phyloP scores from a whole-genome alignment of 768 basidiomycete species.

The Tylopilus felleus region DNA sequence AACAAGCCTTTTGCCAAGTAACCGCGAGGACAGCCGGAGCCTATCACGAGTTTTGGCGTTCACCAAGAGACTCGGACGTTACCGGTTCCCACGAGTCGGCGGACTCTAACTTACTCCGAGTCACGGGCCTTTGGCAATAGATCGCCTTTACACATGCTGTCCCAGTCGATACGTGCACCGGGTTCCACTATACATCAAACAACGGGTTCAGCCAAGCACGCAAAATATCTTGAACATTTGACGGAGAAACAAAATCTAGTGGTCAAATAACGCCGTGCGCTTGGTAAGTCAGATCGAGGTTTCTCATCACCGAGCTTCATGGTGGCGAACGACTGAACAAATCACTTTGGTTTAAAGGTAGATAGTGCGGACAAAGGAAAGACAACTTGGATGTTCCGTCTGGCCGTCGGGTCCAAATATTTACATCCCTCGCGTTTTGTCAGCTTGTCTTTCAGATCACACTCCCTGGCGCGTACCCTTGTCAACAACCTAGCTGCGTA shows the following conservation, averaged over 20 bases:
- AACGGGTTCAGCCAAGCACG: not conserved
- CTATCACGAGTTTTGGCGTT: no score
- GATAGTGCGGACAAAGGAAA: constrained; percentile 10
- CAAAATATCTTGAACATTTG: not conserved
- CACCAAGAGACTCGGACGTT: not conserved
- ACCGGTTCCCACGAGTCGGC: no score
- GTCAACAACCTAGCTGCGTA: constrained; percentile 3
- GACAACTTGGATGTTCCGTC: constrained; percentile 10
- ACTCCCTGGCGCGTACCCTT: not conserved
- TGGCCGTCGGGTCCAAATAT: not conserved
- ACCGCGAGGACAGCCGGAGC: not conserved
- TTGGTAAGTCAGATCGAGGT: not conserved
- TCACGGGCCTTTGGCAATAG: no score
- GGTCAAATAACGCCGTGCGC: no score
- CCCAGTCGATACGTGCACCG: not conserved
- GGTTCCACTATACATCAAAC: not conserved
- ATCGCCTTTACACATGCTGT: not conserved
- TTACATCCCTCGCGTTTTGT: not conserved
- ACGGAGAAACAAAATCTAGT: not conserved
- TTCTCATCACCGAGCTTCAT: not conserved
- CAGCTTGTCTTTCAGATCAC: not conserved
- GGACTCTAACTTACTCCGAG: no score
- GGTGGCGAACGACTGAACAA: not conserved
- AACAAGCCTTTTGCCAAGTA: not conserved
- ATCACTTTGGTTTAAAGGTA: not conserved